Conservation (phyloP, 2,329 filamentous ascomycete genomes). For the Fusarium burgessii region DNA sequence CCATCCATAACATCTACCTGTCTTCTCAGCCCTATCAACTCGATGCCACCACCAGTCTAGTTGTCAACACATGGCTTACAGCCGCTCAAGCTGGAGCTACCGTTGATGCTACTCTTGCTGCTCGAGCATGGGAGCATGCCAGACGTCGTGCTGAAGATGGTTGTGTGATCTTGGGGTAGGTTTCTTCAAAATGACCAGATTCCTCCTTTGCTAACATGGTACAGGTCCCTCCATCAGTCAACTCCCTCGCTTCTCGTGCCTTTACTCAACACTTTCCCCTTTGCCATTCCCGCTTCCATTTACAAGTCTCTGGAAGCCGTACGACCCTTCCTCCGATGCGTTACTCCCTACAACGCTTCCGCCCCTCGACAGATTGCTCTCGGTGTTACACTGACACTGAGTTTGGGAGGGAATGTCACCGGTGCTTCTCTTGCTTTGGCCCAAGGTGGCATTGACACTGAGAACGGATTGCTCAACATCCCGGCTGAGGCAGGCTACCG, state of each 20-base stretch:
- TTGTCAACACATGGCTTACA: constrained; percentile 96
- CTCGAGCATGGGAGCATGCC: constrained; percentile 95
- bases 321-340: constrained; percentile 86
- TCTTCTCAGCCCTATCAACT: constrained; percentile 85
- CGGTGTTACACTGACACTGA: constrained; percentile 83
- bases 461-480: constrained; percentile 82
- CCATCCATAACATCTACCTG: constrained; percentile 89
- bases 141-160: constrained; percentile 94
- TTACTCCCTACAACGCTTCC: constrained; percentile 91
- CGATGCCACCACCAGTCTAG: constrained; percentile 89
- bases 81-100: constrained; percentile 78
- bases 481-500: constrained; percentile 84
- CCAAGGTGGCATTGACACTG: constrained; percentile 87
- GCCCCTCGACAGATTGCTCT: constrained; percentile 83
- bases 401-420: constrained; percentile 81
- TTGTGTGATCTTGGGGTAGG: constrained; percentile 88
- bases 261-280: constrained; percentile 83
- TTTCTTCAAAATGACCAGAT: constrained; percentile 8
- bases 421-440: constrained; percentile 82
- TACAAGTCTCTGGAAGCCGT: constrained; percentile 85
- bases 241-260: constrained; percentile 86
- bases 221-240: constrained; percentile 87
- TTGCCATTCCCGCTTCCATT: constrained; percentile 79
- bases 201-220: constrained; percentile 24
- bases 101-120: constrained; percentile 81